Conservation (phyloP, 257 asterid genomes). For the Scutellaria baicalensis region DNA sequence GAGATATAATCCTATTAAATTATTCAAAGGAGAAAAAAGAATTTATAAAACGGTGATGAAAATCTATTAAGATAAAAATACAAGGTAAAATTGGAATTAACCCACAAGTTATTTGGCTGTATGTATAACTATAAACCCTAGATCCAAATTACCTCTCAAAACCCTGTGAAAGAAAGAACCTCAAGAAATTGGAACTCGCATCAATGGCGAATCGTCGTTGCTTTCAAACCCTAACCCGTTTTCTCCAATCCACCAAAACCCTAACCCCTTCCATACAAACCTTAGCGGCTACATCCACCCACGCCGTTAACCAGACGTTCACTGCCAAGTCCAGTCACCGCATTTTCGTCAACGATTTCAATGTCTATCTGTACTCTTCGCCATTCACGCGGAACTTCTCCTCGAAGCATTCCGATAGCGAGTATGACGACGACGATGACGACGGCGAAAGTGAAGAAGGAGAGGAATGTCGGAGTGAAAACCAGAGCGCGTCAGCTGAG, state of each 20-base stretch:
- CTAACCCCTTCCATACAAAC: constrained; percentile 20
- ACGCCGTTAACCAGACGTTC: constrained; percentile 12
- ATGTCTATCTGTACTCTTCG: constrained; percentile 3
- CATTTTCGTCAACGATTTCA: constrained; percentile 8
- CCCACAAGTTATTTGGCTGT: background rate
- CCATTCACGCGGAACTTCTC: constrained; percentile 25
- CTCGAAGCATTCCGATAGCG: constrained; percentile 22
- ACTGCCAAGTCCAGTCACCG: constrained; percentile 8
- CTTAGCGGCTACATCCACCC: constrained; percentile 16
- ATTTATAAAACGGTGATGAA: background rate
- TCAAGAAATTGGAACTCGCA: constrained; percentile 8
- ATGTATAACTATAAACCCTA: constrained; percentile 35
- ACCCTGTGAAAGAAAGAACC: constrained; percentile 13
- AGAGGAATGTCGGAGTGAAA: constrained; percentile 11
- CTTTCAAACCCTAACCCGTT: constrained; percentile 31
- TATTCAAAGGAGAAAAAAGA: background rate
- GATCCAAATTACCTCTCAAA: constrained; percentile 12
- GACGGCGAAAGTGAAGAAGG: constrained; percentile 21
- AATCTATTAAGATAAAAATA: background rate
- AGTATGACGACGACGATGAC: constrained; percentile 17
- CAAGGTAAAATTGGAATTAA: background rate
- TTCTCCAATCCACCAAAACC: constrained; percentile 25
- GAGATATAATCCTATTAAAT: too few species aligned
- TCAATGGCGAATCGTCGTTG: constrained; percentile 74
- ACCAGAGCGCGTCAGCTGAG: constrained; percentile 24